These are phyloP conservation scores for Aspergillus sp. DNA, from an alignment of 2,329 filamentous ascomycete species.

Conservation along the genomic window DNA sequence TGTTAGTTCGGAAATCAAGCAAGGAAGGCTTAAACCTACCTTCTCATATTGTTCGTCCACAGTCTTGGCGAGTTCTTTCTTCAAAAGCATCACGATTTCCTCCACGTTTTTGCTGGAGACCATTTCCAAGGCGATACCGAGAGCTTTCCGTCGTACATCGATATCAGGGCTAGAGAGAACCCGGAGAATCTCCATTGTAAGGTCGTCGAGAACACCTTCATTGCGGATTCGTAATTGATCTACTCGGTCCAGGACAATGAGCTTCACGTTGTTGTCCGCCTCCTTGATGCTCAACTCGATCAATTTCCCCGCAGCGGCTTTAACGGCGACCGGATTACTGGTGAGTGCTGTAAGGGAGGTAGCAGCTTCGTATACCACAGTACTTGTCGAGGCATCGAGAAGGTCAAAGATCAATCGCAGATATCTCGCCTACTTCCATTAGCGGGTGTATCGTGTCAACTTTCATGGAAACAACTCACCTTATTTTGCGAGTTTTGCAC, in stretches of 20 bases:
- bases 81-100: conserved; percentile 90
- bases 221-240: conserved; percentile 84
- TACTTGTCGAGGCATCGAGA: conserved; percentile 87
- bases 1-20: conserved; percentile 21
- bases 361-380: conserved; percentile 95
- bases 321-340: conserved; percentile 94
- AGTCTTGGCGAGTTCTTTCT: conserved; percentile 97
- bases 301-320: conserved; percentile 92
- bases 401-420: conserved; percentile 94
- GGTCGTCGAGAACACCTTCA: conserved; percentile 85
- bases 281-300: conserved; percentile 97
- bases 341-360: conserved; percentile 92
- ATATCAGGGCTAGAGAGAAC: conserved; percentile 94
- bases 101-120: conserved; percentile 98
- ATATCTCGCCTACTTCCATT: conserved; percentile 69
- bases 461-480: conserved; percentile 47
- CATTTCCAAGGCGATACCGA: conserved; percentile 92
- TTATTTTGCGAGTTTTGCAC: conserved; percentile 92
- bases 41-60: conserved; percentile 99
- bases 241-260: conserved; percentile 94
- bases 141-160: conserved; percentile 88
- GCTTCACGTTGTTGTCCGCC: conserved; percentile 98
- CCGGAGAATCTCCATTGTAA: conserved; percentile 95
- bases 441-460: conserved; percentile 17
- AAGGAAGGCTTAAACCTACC: conserved; percentile 32